These are phyloP conservation scores for Stephanodiscus triporus DNA, from an alignment of 108 stramenopile genomes.

Conservation along the genomic window DNA sequence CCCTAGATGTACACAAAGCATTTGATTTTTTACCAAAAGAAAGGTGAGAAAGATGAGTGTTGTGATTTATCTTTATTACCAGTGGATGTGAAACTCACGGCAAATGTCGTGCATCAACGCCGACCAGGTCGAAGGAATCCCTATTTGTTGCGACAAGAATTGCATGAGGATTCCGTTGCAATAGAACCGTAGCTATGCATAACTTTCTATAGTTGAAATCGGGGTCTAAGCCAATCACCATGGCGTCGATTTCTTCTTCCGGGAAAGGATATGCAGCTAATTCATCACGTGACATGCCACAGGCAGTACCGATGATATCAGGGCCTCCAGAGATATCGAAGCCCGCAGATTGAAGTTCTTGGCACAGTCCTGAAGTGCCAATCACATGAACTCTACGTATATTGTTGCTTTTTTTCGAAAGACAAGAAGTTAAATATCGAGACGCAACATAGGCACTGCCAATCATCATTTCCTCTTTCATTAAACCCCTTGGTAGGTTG, in stretches of 20 bases:
- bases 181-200: constrained; percentile 72
- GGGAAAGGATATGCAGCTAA: constrained; percentile 62
- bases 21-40: not conserved
- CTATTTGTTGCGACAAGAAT: constrained; percentile 81
- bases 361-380: constrained; percentile 71
- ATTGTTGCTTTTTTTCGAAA: constrained; percentile 25
- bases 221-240: constrained; percentile 80
- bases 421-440: constrained; percentile 45
- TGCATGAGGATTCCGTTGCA: constrained; percentile 73
- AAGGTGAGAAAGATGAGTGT: not conserved
- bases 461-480: constrained; percentile 76
- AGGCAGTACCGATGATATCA: constrained; percentile 26
- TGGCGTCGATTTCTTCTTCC: constrained; percentile 63
- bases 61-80: not conserved
- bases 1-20: constrained; percentile 11
- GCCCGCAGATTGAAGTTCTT: constrained; percentile 65
- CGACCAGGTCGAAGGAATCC: constrained; percentile 82
- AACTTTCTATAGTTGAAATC: constrained; percentile 82
- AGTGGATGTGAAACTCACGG: constrained; percentile 27
- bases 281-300: constrained; percentile 74
- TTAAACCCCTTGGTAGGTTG: constrained; percentile 18
- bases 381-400: constrained; percentile 69
- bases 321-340: constrained; percentile 57
- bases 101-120: constrained; percentile 67
- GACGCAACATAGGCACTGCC: constrained; percentile 72